Evolutionary conservation across 2,329 filamentous ascomycete species (phyloP), one percentile per base, ranked within the genome.

Genomic region (Lasiodiplodia gonubiensis): DNA sequence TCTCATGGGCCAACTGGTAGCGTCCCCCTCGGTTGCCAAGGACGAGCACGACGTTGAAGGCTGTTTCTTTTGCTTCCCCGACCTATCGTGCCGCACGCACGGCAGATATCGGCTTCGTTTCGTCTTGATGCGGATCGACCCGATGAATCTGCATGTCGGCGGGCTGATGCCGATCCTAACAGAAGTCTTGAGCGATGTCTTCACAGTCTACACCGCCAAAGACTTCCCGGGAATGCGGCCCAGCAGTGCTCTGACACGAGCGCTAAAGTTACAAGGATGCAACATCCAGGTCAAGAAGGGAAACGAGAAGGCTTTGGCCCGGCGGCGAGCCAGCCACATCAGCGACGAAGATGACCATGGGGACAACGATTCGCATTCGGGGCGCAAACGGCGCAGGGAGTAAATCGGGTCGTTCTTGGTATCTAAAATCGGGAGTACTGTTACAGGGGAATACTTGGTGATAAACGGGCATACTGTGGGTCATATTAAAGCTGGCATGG

Each of bases 201-300:
- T 95, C 74, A 88, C 86, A 14, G 92, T 94, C 8, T 94, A 90
- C 77, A 93, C 90, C 52, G 92, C 92, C 52, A 95, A 94, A 76
- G 92, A 94, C 74, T 95, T 95, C 69, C 91, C 91, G 0, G 92
- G 92, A 6, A 95, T 95, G 92, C 85, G 89, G 67, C 89, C 91
- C 1, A 93, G 90, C 76, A 93, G 90, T 30, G 83, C 86, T 21
- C 80, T 95, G 46, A 92, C 92, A 1, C 91, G 91, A 76, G 84
- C 86, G 37, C 81, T 95, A 67, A 92, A 92, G 77, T 85, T 91
- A 73, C 92, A 94, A 79, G 92, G 92, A 4, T 92, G 92, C 73
- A 88, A 93, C 60, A 93, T 95, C 69, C 92, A 92, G 42, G 92
- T 94, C 70, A 94, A 94, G 81, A 95, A 94, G 76, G 92, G 92